Evolutionary conservation across 495 filamentous ascomycete species (phyloP).

Genomic region (Astrothelium subdiscretum): DNA sequence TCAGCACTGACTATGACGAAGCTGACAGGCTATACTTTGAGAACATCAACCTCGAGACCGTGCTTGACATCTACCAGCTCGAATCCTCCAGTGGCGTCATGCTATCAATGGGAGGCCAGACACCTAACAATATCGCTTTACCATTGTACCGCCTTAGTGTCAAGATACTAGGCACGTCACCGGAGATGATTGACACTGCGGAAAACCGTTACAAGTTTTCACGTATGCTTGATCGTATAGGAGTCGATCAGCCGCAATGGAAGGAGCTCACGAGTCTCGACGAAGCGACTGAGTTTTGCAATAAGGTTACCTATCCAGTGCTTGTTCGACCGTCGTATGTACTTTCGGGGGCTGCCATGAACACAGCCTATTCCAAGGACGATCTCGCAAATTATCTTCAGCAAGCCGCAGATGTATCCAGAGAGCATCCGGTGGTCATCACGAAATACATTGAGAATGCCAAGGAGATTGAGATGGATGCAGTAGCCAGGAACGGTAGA

Average conservation of each 20-base stretch:
- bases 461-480: constrained; percentile 96
- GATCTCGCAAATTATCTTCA: constrained; percentile 85
- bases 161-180: constrained; percentile 86
- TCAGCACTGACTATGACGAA: constrained; percentile 92
- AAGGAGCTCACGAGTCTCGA: constrained; percentile 90
- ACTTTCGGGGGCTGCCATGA: constrained; percentile 96
- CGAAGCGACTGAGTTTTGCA: constrained; percentile 75
- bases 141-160: constrained; percentile 80
- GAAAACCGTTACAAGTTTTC: constrained; percentile 99
- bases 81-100: constrained; percentile 84
- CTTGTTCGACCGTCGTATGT: constrained; percentile 95
- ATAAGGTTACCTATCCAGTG: constrained; percentile 84
- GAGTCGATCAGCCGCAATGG: constrained; percentile 93
- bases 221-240: constrained; percentile 87
- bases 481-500: constrained; percentile 73
- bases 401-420: constrained; percentile 84
- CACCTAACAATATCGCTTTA: constrained; percentile 94
- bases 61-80: constrained; percentile 89
- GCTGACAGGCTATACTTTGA: constrained; percentile 94
- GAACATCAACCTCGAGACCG: constrained; percentile 89
- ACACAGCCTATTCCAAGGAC: constrained; percentile 86
- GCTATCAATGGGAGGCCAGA: constrained; percentile 96
- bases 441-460: constrained; percentile 98
- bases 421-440: constrained; percentile 96
- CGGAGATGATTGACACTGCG: constrained; percentile 96